A percentile compares a stretch with the other conserved stretches of the same genome.
These are phyloP conservation scores for Geosmithia flava DNA, from an alignment of 2,329 filamentous ascomycete genomes.

Conservation along the genomic window DNA sequence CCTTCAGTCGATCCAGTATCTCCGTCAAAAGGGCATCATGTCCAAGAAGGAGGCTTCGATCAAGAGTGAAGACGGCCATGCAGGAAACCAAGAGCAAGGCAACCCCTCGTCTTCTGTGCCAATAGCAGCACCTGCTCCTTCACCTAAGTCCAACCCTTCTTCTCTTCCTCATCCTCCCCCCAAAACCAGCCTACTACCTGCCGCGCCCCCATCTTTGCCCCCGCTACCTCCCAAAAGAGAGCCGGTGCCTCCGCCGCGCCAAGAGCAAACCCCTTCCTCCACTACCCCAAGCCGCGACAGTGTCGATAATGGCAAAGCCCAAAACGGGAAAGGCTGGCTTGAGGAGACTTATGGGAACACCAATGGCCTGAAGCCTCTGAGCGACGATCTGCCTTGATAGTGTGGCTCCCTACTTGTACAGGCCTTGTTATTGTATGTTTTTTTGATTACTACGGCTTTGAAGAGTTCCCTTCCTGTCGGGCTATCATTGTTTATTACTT, in stretches of 20 bases:
- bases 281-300: slow-evolving; percentile 8
- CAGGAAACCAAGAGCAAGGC: slow-evolving; percentile 7
- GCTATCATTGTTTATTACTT: neutral
- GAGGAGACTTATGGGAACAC: slow-evolving; percentile 21
- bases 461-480: neutral
- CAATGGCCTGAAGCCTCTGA: slow-evolving; percentile 15
- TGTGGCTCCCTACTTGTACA: neutral
- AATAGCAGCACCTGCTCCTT: slow-evolving; percentile 3
- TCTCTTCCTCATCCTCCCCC: slow-evolving; percentile 2
- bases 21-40: slow-evolving; percentile 47
- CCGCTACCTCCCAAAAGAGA: slow-evolving; percentile 20
- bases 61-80: slow-evolving; percentile 5
- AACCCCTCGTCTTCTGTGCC: neutral
- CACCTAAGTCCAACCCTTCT: neutral
- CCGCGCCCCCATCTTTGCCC: slow-evolving; percentile 23
- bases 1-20: slow-evolving; percentile 52
- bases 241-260: slow-evolving; percentile 16
- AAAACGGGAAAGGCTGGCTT: slow-evolving; percentile 24
- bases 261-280: slow-evolving; percentile 11
- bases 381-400: slow-evolving; percentile 18
- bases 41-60: slow-evolving; percentile 7
- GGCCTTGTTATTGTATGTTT: neutral
- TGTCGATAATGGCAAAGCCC: slow-evolving; percentile 10
- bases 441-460: neutral
- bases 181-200: slow-evolving; percentile 21